Conservation (phyloP, 1,284 basidiomycete species). For the Trichosporon ovoides region DNA sequence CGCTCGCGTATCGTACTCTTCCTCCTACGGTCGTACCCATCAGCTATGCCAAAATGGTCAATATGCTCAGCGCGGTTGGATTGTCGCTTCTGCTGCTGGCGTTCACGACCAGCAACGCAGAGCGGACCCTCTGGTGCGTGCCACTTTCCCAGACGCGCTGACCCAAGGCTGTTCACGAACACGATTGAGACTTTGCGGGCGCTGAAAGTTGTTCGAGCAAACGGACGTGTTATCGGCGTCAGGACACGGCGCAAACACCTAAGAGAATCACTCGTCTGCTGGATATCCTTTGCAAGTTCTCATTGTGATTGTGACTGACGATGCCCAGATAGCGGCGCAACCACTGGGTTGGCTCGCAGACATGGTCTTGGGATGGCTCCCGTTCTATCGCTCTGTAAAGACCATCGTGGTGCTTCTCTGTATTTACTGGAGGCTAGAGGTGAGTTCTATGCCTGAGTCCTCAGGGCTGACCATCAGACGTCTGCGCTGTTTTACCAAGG, state of each 20-base stretch:
- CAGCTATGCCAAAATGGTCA: constrained; percentile 5
- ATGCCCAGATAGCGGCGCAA: constrained; percentile 21
- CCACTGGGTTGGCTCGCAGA: constrained; percentile 16
- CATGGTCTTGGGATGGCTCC: constrained; percentile 32
- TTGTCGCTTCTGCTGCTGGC: not conserved
- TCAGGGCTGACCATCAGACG: constrained; percentile 16
- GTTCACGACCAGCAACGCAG: not conserved
- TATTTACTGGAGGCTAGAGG: constrained; percentile 25
- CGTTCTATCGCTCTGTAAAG: constrained; percentile 34
- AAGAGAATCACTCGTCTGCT: constrained; percentile 28
- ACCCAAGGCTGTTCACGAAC: constrained; percentile 28
- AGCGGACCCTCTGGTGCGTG: constrained; percentile 10
- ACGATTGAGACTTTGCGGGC: constrained; percentile 36
- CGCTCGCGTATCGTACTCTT: not conserved
- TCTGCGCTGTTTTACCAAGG: constrained; percentile 25
- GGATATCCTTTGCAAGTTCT: constrained; percentile 34
- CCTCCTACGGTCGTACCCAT: not conserved
- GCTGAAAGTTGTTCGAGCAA: constrained; percentile 24
- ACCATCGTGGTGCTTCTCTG: constrained; percentile 20
- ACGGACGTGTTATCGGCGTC: constrained; percentile 32
- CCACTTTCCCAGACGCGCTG: constrained; percentile 10
- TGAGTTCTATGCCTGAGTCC: constrained; percentile 11
- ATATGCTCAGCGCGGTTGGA: not conserved
- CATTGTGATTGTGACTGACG: not conserved
- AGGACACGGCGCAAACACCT: constrained; percentile 29